A percentile compares a stretch with the other conserved stretches of the same genome.
Conservation (phyloP, 2,329 filamentous ascomycete genomes). For the Ceratocystis papillata region DNA sequence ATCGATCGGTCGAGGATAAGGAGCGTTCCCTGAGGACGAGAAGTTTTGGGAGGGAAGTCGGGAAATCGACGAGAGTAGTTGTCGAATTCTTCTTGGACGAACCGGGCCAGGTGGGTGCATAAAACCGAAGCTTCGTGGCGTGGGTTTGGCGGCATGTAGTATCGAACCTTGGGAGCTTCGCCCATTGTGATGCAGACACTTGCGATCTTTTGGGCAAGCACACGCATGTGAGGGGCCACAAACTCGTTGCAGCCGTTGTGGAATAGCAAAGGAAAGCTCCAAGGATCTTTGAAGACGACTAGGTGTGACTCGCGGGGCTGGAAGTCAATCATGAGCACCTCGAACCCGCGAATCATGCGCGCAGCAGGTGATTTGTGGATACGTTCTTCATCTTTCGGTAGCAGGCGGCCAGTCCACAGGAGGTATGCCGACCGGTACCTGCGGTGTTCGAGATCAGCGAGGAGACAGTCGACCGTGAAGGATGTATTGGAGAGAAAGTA, state of each 20-base stretch:
- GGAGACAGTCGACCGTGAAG: constrained; percentile 84
- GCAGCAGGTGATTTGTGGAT: constrained; percentile 61
- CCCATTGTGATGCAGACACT: constrained; percentile 84
- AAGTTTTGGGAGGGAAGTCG: constrained; percentile 70
- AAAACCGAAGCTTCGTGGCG: constrained; percentile 80
- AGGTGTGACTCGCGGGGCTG: constrained; percentile 85
- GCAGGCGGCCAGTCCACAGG: constrained; percentile 72
- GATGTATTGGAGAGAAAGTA: constrained; percentile 80
- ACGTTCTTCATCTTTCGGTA: constrained; percentile 57
- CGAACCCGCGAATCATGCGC: constrained; percentile 66
- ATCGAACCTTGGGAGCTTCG: constrained; percentile 87
- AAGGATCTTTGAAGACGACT: constrained; percentile 84
- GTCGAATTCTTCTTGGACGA: constrained; percentile 85
- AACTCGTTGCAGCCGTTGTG: constrained; percentile 82
- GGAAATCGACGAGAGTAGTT: constrained; percentile 74
- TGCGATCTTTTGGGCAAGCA: constrained; percentile 80
- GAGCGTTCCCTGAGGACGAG: constrained; percentile 69
- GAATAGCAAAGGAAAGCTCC: constrained; percentile 87
- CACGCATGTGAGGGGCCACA: constrained; percentile 71
- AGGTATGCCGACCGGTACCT: constrained; percentile 71
- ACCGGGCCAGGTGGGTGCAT: constrained; percentile 76
- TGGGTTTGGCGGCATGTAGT: constrained; percentile 65
- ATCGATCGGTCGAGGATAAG: constrained; percentile 86
- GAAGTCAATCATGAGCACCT: constrained; percentile 77
- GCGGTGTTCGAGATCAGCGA: constrained; percentile 79